Base-by-base conservation (phyloP, 1,139 yeast species). In the Magnusiomyces fungicola region DNA sequence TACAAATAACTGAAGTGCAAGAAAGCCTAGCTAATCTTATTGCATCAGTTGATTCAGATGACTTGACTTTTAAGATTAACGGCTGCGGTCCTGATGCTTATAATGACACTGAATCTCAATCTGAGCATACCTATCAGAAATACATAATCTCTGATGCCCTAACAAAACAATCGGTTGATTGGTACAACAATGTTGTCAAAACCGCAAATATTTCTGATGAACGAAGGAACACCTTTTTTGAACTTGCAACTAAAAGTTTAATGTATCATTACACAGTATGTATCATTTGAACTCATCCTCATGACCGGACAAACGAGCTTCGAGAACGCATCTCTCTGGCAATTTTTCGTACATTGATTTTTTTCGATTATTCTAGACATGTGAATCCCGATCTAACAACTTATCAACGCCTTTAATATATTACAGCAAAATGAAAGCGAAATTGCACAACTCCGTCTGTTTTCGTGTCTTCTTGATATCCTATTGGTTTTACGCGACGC, bases 401-500 rank as follows among this genome's bases (percentile, higher is more conserved):
- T 33, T 12, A 33, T 33, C 37, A 33, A 9, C 37, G 6, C 16
- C 7, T n/a, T 16, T 14, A 9, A 9, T 16, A 33, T 16, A 7
- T 36, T 21, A 6, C 40, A 36, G 29, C 41, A 38, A 12, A 38
- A 18, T 12, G 38, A 34, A 34, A 34, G 19, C 19, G 38, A 34
- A 34, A 23, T 34, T 3, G n/a, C 38, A 3, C 38, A 34, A 34
- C 23, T 34, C 7, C 23, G 38, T 34, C 38, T 34, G 16, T 34
- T 34, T 34, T 34, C 60, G 34, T 40, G 45, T 7, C 47, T 60
- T 29, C 45, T 61, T 19, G 65, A 61, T 40, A 19, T 52, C 2
- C 49, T 55, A 3, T 47, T 58, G 27, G 36, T 41, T 22, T 40
- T 59, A 7, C 47, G 58, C n/a, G 44, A 46, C 19, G 39, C 45